phyloP scores from a whole-genome alignment of 2,329 filamentous ascomycete genomes.

The Arthrobotrys musiformis region DNA sequence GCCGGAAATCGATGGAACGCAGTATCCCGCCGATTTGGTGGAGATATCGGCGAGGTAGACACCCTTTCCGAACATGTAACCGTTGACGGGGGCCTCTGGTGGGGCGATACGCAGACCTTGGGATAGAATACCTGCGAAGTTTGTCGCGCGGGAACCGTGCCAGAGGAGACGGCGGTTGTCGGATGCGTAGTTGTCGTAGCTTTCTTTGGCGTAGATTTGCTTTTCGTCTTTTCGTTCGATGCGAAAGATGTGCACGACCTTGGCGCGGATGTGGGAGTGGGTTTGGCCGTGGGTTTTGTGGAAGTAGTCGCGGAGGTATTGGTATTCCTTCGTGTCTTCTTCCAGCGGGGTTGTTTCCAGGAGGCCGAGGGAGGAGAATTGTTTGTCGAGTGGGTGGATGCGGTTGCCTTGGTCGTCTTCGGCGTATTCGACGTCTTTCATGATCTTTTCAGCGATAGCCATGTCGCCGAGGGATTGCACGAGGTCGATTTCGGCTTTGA shows the following conservation, averaged over 20 bases:
- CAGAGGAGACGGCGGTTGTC: conserved; percentile 81
- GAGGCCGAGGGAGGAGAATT: conserved; percentile 77
- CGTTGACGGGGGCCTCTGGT: conserved; percentile 79
- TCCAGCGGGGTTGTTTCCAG: conserved; percentile 80
- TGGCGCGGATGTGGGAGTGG: conserved; percentile 68
- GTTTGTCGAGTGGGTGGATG: conserved; percentile 75
- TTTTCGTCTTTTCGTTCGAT: conserved; percentile 79
- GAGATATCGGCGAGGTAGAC: conserved; percentile 89
- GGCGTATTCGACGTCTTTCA: conserved; percentile 72
- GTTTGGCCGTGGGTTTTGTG: conserved; percentile 73
- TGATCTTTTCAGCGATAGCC: conserved; percentile 79
- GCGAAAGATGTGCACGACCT: conserved; percentile 80
- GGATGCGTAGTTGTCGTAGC: conserved; percentile 64
- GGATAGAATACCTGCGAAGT: conserved; percentile 86
- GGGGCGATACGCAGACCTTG: conserved; percentile 92
- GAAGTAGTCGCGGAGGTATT: conserved; percentile 74
- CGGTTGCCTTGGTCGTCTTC: conserved; percentile 65
- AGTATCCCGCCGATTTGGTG: conserved; percentile 84
- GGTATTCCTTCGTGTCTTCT: conserved; percentile 71
- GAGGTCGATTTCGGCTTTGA: conserved; percentile 82
- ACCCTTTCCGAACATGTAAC: conserved; percentile 91
- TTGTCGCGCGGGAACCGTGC: conserved; percentile 86
- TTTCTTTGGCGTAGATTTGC: conserved; percentile 73
- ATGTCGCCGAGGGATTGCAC: conserved; percentile 85
- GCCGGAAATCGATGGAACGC: conserved; percentile 71